Evolutionary conservation across 2,329 filamentous ascomycete genomes (phyloP), one percentile per base, ranked within the genome.

Genomic region (Fusarium pseudonygamai): DNA sequence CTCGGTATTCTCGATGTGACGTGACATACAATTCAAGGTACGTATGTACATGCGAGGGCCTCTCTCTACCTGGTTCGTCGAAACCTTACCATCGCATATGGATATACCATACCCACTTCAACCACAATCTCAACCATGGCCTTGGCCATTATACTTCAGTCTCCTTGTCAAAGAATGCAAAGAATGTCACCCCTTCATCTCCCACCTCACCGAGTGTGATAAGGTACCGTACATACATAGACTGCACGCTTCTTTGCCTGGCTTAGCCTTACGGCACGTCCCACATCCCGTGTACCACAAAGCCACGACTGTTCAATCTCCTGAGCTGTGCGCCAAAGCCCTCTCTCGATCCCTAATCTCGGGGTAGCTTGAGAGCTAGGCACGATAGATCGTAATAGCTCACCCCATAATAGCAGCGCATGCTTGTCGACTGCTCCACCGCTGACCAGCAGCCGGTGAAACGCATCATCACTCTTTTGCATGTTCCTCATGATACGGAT

Each of bases 231-330:
- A n/a, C 16, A 28, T 13, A n/a, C n/a, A 24, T n/a, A n/a, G 16
- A 28, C 45, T 15, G 18, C 30, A 24, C 30, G 18, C n/a, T 20
- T 73, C 24, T 57, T 59, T 43, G 40, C 56, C 49, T 26, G 49
- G 55, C 43, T 45, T 52, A 70, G 55, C 57, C 65, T 47, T 59
- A 60, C 60, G 47, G 47, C 66, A 64, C 49, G 68, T 71, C 57
- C 57, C 57, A 50, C 46, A 61, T 72, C 50, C 59, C 58, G 36
- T 58, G 45, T 69, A 43, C 47, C 60, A 50, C 57, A 39, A 59
- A 73, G 53, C 22, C 55, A 28, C 66, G 53, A 45, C 46, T 63
- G 32, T 49, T 55, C 49, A 63, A 46, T 58, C 57, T 63, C 45
- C 57, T 58, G 28, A 53, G 46, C 45, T 36, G 56, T 63, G 66